phyloP scores from a whole-genome alignment of 208 protist species.

The Trypanosoma platydactyli region DNA sequence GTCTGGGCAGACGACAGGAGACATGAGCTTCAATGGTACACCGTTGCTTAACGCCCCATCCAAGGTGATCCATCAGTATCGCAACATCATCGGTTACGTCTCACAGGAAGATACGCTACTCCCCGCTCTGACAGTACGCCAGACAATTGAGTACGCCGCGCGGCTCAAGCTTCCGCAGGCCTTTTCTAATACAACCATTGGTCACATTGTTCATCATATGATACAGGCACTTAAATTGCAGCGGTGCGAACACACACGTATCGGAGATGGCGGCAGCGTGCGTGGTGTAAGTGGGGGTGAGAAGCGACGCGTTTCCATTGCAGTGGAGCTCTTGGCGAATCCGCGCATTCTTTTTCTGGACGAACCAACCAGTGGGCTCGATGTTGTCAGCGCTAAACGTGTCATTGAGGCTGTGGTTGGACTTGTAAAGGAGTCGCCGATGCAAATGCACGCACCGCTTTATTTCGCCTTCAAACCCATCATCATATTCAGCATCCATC shows the following conservation, averaged over 20 bases:
- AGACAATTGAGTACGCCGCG: conserved; percentile 89
- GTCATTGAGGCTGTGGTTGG: conserved; percentile 83
- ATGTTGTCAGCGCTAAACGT: conserved; percentile 76
- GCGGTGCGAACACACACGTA: conserved; percentile 75
- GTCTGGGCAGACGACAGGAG: conserved; percentile 51
- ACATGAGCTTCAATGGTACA: conserved; percentile 77
- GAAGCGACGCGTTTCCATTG: conserved; percentile 89
- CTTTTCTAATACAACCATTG: conserved; percentile 69
- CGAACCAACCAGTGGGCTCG: conserved; percentile 90
- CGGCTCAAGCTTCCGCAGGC: conserved; percentile 85
- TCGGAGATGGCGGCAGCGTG: conserved; percentile 63
- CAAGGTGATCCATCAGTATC: conserved; percentile 43
- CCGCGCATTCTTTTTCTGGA: conserved; percentile 92
- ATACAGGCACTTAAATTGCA: conserved; percentile 70
- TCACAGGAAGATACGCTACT: conserved; percentile 93
- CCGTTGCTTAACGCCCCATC: conserved; percentile 28
- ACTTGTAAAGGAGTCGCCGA: conserved; percentile 80
- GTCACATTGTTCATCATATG: conserved; percentile 60
- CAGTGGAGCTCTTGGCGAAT: conserved; percentile 89
- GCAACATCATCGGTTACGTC: conserved; percentile 90
- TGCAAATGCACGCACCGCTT: conserved; percentile 75
- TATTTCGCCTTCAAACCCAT: conserved; percentile 89
- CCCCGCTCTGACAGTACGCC: conserved; percentile 79
- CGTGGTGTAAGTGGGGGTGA: conserved; percentile 92
- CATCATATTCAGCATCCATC: conserved; percentile 93